phyloP scores from a whole-genome alignment of 371 early-diverging fungal genomes.

The Mycotypha africana region DNA sequence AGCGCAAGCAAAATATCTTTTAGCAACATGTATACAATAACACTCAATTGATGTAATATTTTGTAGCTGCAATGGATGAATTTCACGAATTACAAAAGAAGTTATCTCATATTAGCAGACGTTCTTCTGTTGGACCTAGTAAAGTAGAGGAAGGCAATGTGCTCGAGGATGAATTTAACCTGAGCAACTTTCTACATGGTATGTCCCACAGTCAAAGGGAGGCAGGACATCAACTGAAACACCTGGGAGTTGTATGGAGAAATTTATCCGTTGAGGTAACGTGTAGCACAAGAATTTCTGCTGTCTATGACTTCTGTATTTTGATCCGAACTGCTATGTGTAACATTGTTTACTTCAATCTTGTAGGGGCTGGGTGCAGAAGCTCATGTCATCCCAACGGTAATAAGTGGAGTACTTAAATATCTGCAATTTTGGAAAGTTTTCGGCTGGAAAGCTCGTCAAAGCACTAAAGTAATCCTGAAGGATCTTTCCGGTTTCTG shows the following conservation, averaged over 20 bases:
- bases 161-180: slow-evolving; percentile 23
- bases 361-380: slow-evolving; percentile 41
- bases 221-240: slow-evolving; percentile 33
- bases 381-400: slow-evolving; percentile 33
- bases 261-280: slow-evolving; percentile 37
- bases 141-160: slow-evolving; percentile 23
- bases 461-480: slow-evolving; percentile 35
- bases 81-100: slow-evolving; percentile 30
- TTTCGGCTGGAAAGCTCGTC: slow-evolving; percentile 12
- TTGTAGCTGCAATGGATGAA: slow-evolving; percentile 30
- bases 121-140: slow-evolving; percentile 8
- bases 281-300: too few relatives aligned
- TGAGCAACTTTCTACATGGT: slow-evolving; percentile 27
- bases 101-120: slow-evolving; percentile 25
- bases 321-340: too few relatives aligned
- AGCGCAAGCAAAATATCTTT: too few relatives aligned
- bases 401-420: slow-evolving; percentile 6
- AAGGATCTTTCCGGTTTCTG: slow-evolving; percentile 54
- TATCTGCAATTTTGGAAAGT: slow-evolving; percentile 30
- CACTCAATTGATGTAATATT: too few relatives aligned
- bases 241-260: slow-evolving; percentile 41
- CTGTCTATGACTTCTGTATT: too few relatives aligned
- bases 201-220: slow-evolving; percentile 9
- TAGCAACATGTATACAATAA: too few relatives aligned
- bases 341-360: too few relatives aligned